Evolutionary conservation across 805 yeast genomes (phyloP).

Genomic region (Candida multigemmis): DNA sequence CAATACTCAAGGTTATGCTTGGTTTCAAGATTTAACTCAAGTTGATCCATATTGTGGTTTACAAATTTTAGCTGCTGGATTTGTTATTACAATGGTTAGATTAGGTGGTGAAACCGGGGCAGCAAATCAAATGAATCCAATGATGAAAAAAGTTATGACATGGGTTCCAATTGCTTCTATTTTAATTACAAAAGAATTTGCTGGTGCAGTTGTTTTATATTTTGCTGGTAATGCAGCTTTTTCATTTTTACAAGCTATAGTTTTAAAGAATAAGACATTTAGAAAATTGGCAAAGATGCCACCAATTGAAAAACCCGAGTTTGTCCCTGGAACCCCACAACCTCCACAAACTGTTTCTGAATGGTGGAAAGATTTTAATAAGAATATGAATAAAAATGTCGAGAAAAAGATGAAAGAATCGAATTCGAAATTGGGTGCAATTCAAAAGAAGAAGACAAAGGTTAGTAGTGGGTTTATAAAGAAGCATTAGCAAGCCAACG

Average conservation of each 20-base stretch:
- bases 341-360: constrained; percentile 25
- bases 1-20: constrained; percentile 60
- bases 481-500: constrained; percentile 20
- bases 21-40: constrained; percentile 77
- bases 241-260: constrained; percentile 63
- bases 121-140: constrained; percentile 47
- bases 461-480: constrained; percentile 26
- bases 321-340: constrained; percentile 15
- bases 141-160: constrained; percentile 55
- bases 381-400: constrained; percentile 20
- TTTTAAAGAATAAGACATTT: constrained; percentile 51
- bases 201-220: constrained; percentile 79
- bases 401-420: constrained; percentile 24
- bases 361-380: constrained; percentile 25
- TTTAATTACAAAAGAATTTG: constrained; percentile 79
- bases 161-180: constrained; percentile 74
- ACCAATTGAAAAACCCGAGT: constrained; percentile 48
- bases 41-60: constrained; percentile 90
- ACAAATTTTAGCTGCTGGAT: constrained; percentile 72
- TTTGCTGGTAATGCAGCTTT: constrained; percentile 74
- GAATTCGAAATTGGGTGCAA: constrained; percentile 26
- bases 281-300: constrained; percentile 53
- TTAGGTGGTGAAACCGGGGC: constrained; percentile 92
- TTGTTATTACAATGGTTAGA: constrained; percentile 66
- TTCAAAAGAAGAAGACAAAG: constrained; percentile 21